A percentile compares a stretch with the other conserved stretches of the same genome.
These are phyloP conservation scores for Boletus tomentosulus DNA, from an alignment of 768 basidiomycete species.

Conservation along the genomic window DNA sequence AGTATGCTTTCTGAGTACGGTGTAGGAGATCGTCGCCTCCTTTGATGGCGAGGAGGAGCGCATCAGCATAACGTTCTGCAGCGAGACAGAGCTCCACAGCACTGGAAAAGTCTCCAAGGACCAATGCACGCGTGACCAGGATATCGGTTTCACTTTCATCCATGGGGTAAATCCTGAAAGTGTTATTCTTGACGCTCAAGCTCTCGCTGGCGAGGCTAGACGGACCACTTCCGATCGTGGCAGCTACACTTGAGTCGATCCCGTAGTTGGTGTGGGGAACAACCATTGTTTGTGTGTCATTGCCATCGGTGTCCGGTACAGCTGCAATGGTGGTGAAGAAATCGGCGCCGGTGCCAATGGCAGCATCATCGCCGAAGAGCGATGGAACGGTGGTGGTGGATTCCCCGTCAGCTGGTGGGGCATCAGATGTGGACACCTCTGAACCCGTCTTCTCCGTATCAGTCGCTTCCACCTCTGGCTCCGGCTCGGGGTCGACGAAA, in stretches of 20 bases:
- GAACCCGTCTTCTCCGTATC: constrained; percentile 45
- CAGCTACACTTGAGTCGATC: constrained; percentile 88
- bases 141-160: constrained; percentile 86
- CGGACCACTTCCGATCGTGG: constrained; percentile 88
- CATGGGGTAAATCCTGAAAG: constrained; percentile 85
- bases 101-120: constrained; percentile 91
- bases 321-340: constrained; percentile 83
- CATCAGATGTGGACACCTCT: constrained; percentile 69
- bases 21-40: constrained; percentile 85
- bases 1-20: constrained; percentile 90
- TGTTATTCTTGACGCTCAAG: constrained; percentile 60
- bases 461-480: constrained; percentile 25
- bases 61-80: constrained; percentile 88
- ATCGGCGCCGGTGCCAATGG: constrained; percentile 61
- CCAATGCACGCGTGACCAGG: constrained; percentile 87
- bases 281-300: constrained; percentile 37
- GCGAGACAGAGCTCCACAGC: constrained; percentile 91
- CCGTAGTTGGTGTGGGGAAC: constrained; percentile 80
- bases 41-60: constrained; percentile 87
- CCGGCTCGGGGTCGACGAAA: constrained; percentile 63
- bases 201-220: constrained; percentile 62
- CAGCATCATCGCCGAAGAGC: constrained; percentile 77
- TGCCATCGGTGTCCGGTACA: constrained; percentile 39
- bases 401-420: constrained; percentile 64
- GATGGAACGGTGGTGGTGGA: constrained; percentile 84